Evolutionary conservation across 805 yeast species (phyloP), one percentile per base, ranked within the genome.

Genomic region (Metschnikowia anglica): DNA sequence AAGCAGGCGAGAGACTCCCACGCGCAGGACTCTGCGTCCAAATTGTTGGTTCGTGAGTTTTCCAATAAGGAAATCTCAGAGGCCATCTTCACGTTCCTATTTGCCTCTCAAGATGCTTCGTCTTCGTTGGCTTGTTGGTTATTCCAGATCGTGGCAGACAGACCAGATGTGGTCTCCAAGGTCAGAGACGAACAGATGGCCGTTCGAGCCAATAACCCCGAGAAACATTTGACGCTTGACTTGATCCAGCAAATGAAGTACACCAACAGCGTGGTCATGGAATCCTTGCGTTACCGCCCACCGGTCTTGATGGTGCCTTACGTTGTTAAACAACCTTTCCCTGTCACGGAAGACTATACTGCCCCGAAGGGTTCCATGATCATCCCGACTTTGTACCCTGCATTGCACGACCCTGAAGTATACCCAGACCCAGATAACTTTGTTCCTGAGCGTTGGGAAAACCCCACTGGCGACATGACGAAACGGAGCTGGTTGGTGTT

Each of bases 241-340:
- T 68, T 93, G 63, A 84, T 93, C 51, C 93, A 86, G 51, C 58
- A 81, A 56, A 93, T 93, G 99, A 73, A 67, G 20, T 93, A 88
- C 72, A 91, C 99, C 15, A 76, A 77, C 57, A 81, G 81, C 84
- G 97, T 88, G 51, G 96, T 93, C 48, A 87, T 81, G 68, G 99
- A 93, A 73, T 72, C 93, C 42, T 78, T 93, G 55, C 83, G 99
- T 64, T 86, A 85, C 73, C 83, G 98, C 68, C 99, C 99, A 20
- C 99, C 99, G 3, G 99, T 93, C 49, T 60, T 90, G 44, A 93
- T 93, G 99, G 98, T 93, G 48, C 99, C 99, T 39, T 93, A 93
- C 63, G 88, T 88, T 47, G 97, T 79, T 41, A 93, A 93, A 75
- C 76, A 88, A 63, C 70, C 77, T 11, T 93, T 86, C 76, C 95